phyloP scores from a whole-genome alignment of 139 green algal genomes.

The Bryopsis sp. region DNA sequence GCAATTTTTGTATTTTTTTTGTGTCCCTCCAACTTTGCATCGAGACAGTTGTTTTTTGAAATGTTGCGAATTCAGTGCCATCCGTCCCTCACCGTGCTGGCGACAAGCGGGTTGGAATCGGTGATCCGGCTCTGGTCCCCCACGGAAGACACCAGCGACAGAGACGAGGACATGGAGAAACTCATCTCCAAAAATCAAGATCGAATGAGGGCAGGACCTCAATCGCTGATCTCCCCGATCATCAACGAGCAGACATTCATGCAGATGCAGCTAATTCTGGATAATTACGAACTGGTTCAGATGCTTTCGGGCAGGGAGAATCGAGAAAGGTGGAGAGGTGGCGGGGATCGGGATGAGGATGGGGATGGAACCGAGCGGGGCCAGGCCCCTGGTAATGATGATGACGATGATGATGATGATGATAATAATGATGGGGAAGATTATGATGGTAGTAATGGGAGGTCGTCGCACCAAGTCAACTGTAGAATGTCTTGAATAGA shows the following conservation, averaged over 20 bases:
- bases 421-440: not conserved
- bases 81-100: conserved; percentile 60
- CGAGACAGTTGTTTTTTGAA: too few species aligned
- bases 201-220: not conserved
- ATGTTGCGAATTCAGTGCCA: conserved; percentile 47
- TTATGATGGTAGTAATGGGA: not conserved
- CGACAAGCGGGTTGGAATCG: conserved; percentile 74
- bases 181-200: not conserved
- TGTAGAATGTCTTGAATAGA: too few species aligned
- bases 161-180: not conserved
- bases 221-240: not conserved
- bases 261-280: not conserved
- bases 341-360: not conserved
- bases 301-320: not conserved
- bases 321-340: too few species aligned
- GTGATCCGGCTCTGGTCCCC: conserved; percentile 52
- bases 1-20: too few species aligned
- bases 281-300: not conserved
- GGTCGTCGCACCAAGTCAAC: too few species aligned
- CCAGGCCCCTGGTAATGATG: not conserved
- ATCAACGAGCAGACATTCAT: not conserved
- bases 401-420: not conserved
- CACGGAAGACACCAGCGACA: not conserved
- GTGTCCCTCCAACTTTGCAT: too few species aligned
- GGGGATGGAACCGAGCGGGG: not conserved